Base-by-base conservation (phyloP, 2,329 filamentous ascomycete species). In the Plectosphaerella sp. region DNA sequence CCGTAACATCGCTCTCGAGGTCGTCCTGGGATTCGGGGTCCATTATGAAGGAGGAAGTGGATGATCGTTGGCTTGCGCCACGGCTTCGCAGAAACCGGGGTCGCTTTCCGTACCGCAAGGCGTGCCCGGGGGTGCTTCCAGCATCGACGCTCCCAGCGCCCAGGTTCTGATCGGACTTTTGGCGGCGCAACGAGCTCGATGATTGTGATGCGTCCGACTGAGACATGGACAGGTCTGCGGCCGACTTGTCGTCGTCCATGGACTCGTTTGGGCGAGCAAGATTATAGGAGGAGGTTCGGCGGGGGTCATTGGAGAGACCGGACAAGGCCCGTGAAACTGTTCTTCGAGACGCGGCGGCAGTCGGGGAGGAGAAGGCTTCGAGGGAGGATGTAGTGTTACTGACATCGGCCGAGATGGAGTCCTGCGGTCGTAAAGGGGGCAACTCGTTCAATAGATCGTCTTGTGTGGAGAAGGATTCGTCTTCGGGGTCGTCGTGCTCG, bases 1-100 rank as follows among this genome's bases (percentile, higher is more conserved):
- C 73, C 5, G 88, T 91, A 4, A 79, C 80, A 58, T 95, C 91
- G 62, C 86, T 93, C n/a, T 82, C 83, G 9, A 73, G 75, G 55
- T 89, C 86, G 36, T 83, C 79, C 45, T 76, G 67, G 5, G 70
- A 71, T n/a, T 80, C 79, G 2, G 73, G 65, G 48, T 78, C 80
- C 15, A 77, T 77, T n/a, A 72, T 63, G 41, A 82, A 77, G 1
- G 82, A 86, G 1, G 82, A 86, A 3, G 79, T 73, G 2, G 82
- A 86, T 4, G 82, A 86, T 50, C 80, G 72, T 58, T 83, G 77
- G 62, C 81, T 85, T 36, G 72, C 73, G 60, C 77, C 75, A 36
- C 79, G 75, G 62, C 79, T 84, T 50, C 77, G 76, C 16, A 86
- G 67, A 57, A 80, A 85, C 57, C 78, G 82, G 12, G 81, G 80